A percentile compares a stretch with the other conserved stretches of the same genome.
Evolutionary conservation across 108 stramenopile species (phyloP).

Genomic region (Poteriospumella lacustris): DNA sequence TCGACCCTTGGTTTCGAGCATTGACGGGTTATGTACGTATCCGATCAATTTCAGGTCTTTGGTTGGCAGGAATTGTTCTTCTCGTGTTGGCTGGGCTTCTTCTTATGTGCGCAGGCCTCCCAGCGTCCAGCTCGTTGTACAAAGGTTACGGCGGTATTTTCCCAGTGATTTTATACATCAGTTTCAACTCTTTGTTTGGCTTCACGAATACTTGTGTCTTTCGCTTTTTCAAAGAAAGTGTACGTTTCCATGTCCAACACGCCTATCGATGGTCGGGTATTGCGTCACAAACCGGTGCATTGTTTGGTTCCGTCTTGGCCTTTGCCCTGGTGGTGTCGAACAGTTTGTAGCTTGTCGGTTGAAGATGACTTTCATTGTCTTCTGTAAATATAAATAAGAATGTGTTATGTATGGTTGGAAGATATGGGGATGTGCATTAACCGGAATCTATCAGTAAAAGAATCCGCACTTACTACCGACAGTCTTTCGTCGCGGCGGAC

Average conservation of each 20-base stretch:
- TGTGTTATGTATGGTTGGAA: too few relatives aligned
- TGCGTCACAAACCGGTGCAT: background rate
- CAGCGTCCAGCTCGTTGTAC: background rate
- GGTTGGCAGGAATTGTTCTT: background rate
- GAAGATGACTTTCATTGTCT: too few relatives aligned
- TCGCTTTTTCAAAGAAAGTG: background rate
- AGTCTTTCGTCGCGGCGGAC: too few relatives aligned
- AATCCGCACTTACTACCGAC: too few relatives aligned
- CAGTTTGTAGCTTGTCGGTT: too few relatives aligned
- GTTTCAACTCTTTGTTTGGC: background rate
- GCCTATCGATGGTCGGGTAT: conserved; percentile 6
- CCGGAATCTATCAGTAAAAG: too few relatives aligned
- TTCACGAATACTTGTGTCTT: conserved; percentile 13
- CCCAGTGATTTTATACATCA: background rate
- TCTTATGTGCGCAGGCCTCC: background rate
- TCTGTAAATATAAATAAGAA: too few relatives aligned
- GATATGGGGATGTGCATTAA: too few relatives aligned
- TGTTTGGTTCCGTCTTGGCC: background rate
- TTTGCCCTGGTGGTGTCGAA: background rate
- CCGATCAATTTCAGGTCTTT: background rate
- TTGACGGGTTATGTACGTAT: background rate
- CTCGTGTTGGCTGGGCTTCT: background rate
- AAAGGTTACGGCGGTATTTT: background rate
- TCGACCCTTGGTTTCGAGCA: background rate
- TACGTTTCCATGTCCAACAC: background rate